phyloP scores from a whole-genome alignment of 192 early-diverging fungal species.

The Gamsiella multidivaricata region DNA sequence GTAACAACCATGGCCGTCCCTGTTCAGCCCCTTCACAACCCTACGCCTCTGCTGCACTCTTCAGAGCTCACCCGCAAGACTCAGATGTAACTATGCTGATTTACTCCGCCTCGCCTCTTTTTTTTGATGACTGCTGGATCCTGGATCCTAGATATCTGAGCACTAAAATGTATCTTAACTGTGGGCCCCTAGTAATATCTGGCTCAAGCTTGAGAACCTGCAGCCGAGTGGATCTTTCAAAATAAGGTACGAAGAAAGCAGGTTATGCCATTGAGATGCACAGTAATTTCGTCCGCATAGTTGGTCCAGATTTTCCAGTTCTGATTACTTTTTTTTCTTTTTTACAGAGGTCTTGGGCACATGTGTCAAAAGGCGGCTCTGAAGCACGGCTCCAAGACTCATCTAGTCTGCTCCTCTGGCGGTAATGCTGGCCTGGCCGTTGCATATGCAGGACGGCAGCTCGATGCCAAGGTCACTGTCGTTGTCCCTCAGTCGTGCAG shows the following conservation, averaged over 20 bases:
- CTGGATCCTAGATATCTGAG: too few species aligned
- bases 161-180: not conserved
- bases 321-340: too few species aligned
- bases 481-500: slow-evolving; percentile 65
- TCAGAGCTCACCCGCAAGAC: slow-evolving; percentile 52
- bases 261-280: too few species aligned
- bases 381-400: slow-evolving; percentile 56
- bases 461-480: slow-evolving; percentile 65
- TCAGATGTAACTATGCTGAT: slow-evolving; percentile 18
- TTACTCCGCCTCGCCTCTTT: not conserved
- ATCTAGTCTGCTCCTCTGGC: slow-evolving; percentile 69
- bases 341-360: slow-evolving; percentile 69
- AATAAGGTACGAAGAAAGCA: slow-evolving; percentile 66
- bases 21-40: slow-evolving; percentile 55
- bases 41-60: slow-evolving; percentile 63
- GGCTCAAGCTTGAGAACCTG: slow-evolving; percentile 81
- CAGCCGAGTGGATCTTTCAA: slow-evolving; percentile 84
- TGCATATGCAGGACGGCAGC: slow-evolving; percentile 72
- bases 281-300: too few species aligned
- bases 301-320: too few species aligned
- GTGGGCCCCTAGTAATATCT: slow-evolving; percentile 63
- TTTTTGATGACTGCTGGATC: not conserved
- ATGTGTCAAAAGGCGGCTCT: slow-evolving; percentile 65
- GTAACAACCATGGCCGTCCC: slow-evolving; percentile 16
- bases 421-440: slow-evolving; percentile 75